Evolutionary conservation across 306 rosid genomes (phyloP).

Genomic region (Echinosophora koreensis): DNA sequence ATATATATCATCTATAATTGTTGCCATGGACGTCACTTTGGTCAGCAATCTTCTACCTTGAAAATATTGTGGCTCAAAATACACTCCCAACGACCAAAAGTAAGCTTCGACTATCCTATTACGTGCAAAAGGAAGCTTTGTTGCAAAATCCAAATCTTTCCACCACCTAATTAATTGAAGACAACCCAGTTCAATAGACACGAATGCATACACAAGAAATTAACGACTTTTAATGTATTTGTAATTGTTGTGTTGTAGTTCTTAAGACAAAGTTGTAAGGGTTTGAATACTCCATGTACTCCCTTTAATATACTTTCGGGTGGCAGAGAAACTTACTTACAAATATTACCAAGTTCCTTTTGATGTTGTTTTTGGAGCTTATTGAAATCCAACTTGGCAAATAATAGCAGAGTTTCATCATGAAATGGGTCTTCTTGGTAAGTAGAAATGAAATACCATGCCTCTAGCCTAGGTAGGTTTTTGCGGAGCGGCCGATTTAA

Average conservation of each 20-base stretch:
- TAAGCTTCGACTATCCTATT: slow-evolving; percentile 45
- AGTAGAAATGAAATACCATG: slow-evolving; percentile 36
- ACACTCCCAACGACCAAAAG: slow-evolving; percentile 50
- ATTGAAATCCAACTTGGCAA: slow-evolving; percentile 56
- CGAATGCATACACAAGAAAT: too few species aligned
- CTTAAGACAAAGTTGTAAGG: too few species aligned
- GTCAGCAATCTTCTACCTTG: slow-evolving; percentile 35
- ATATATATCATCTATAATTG: slow-evolving; percentile 52
- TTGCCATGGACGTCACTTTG: slow-evolving; percentile 9
- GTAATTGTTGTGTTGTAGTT: too few species aligned
- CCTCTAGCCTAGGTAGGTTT: slow-evolving; percentile 35
- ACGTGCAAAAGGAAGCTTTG: neutral
- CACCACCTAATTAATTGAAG: neutral
- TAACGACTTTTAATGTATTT: too few species aligned
- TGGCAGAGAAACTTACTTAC: neutral
- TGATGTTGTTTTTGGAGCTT: slow-evolving; percentile 36
- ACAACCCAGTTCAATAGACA: neutral
- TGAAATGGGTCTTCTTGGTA: slow-evolving; percentile 40
- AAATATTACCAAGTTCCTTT: neutral
- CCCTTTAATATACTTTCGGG: too few species aligned
- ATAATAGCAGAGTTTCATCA: slow-evolving; percentile 22
- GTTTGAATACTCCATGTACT: too few species aligned
- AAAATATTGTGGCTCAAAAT: slow-evolving; percentile 43
- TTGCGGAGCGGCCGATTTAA: slow-evolving; percentile 46
- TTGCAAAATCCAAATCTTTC: neutral